Percentiles rank a stretch among this genome's conserved stretches.
These are phyloP conservation scores for Suhomyces guaymorum DNA, from an alignment of 1,139 yeast genomes.

Conservation along the genomic window DNA sequence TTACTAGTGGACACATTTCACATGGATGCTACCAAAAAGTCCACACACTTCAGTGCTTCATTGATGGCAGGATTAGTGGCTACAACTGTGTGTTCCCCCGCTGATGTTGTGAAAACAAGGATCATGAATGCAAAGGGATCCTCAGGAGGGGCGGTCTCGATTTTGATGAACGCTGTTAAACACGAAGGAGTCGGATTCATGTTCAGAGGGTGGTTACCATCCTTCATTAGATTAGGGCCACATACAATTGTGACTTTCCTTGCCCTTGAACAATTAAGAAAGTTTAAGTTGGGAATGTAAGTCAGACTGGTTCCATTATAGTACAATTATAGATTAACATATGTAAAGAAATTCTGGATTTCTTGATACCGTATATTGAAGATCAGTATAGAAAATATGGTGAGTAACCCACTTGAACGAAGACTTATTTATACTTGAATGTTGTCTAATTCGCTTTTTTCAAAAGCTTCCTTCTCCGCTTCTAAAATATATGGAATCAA, in stretches of 20 bases:
- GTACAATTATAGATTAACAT: too few relatives aligned
- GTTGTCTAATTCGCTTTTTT: conserved; percentile 86
- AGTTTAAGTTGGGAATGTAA: conserved; percentile 53
- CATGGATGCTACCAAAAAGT: conserved; percentile 60
- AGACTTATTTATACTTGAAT: conserved; percentile 40
- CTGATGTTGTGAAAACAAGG: conserved; percentile 86
- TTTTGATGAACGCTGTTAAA: conserved; percentile 57
- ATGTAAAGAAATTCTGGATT: too few relatives aligned
- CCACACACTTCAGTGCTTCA: conserved; percentile 78
- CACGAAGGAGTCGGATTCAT: conserved; percentile 74
- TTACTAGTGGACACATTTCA: conserved; percentile 51
- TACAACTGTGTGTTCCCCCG: conserved; percentile 89
- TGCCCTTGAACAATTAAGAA: conserved; percentile 75
- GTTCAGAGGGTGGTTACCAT: conserved; percentile 91
- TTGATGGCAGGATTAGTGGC: conserved; percentile 82
- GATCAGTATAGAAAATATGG: too few relatives aligned
- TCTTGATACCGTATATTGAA: too few relatives aligned
- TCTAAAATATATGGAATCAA: conserved; percentile 87
- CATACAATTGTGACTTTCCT: conserved; percentile 85
- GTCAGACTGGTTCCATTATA: not conserved
- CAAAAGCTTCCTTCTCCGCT: conserved; percentile 90
- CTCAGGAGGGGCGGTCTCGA: conserved; percentile 48
- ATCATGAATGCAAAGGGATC: conserved; percentile 71
- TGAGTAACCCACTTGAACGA: too few relatives aligned
- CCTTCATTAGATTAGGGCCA: conserved; percentile 84